phyloP scores from a whole-genome alignment of 306 rosid species.

The Fagus crenata region DNA sequence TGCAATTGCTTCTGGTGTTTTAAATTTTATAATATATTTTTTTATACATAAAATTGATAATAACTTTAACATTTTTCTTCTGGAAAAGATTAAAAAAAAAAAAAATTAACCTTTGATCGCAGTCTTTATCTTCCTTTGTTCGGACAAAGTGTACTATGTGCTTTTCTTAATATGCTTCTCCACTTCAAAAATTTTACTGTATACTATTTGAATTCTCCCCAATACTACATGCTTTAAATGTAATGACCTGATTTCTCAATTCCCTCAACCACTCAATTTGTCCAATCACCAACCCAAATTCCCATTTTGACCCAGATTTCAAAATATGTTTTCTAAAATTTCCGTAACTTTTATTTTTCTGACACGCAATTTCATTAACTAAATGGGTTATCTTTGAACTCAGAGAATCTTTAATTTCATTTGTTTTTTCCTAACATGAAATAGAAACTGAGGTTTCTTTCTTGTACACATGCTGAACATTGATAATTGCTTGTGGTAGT shows the following conservation, averaged over 20 bases:
- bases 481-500: neutral
- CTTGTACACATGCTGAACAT: neutral
- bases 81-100: too few relatives aligned
- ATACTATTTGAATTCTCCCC: slow-evolving; percentile 2
- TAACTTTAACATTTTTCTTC: too few relatives aligned
- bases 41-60: too few relatives aligned
- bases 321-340: slow-evolving; percentile 38
- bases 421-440: slow-evolving; percentile 2
- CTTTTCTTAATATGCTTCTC: neutral
- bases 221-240: slow-evolving; percentile 49
- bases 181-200: neutral
- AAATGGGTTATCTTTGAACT: slow-evolving; percentile 35
- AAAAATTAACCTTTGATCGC: neutral
- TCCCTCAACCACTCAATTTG: slow-evolving; percentile 35
- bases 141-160: neutral
- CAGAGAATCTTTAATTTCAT: slow-evolving; percentile 17
- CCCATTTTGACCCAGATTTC: neutral
- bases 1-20: neutral
- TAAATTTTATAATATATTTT: too few relatives aligned
- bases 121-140: neutral
- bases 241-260: slow-evolving; percentile 42
- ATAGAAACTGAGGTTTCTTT: neutral
- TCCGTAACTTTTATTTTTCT: slow-evolving; percentile 30
- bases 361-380: slow-evolving; percentile 35
- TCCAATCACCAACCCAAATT: slow-evolving; percentile 32